Evolutionary conservation across 805 yeast genomes (phyloP).

Genomic region (Lipomyces yamadae): DNA sequence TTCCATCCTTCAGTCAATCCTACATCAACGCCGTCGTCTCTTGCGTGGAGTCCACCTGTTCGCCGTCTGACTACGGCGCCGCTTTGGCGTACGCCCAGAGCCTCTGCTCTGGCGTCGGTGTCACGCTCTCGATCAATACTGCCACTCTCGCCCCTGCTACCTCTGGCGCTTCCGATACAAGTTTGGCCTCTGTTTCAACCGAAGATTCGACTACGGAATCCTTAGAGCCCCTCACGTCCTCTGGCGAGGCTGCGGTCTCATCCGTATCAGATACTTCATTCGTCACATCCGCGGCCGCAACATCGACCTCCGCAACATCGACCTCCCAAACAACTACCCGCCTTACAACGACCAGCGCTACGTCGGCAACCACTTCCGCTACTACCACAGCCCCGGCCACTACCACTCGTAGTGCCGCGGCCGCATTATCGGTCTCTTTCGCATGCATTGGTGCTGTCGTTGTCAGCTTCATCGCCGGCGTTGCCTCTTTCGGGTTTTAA

Average conservation of each 20-base stretch:
- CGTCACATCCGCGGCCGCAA: background rate
- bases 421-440: conserved; percentile 2
- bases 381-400: background rate
- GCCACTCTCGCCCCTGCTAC: conserved; percentile 25
- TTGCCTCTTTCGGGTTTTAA: conserved; percentile 14
- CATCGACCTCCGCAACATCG: background rate
- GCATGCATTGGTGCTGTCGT: conserved; percentile 21
- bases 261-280: conserved; percentile 14
- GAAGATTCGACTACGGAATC: conserved; percentile 10
- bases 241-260: conserved; percentile 14
- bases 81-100: conserved; percentile 33
- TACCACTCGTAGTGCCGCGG: conserved; percentile 5
- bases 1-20: background rate
- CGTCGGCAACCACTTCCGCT: conserved; percentile 20
- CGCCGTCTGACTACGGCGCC: conserved; percentile 27
- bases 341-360: conserved; percentile 9
- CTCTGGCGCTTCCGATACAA: conserved; percentile 16
- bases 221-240: conserved; percentile 3
- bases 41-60: conserved; percentile 32
- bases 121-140: conserved; percentile 29
- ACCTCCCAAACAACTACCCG: conserved; percentile 8
- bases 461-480: conserved; percentile 26
- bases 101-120: conserved; percentile 35
- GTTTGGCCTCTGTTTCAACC: background rate
- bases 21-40: conserved; percentile 32